phyloP scores from a whole-genome alignment of 164 flowering plant species.

The Stephania japonica region DNA sequence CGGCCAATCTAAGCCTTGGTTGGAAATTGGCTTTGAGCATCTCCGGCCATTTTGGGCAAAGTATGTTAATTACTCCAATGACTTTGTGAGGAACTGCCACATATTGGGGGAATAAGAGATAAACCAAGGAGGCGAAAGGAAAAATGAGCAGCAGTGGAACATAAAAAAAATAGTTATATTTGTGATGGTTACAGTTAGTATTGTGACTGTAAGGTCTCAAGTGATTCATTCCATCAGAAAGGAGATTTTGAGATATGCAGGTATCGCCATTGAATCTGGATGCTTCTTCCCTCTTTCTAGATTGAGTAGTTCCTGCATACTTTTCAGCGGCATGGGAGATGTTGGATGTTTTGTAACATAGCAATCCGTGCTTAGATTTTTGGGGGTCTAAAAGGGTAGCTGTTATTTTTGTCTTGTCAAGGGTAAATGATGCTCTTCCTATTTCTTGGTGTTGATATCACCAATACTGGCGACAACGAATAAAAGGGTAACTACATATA shows the following conservation, averaged over 20 bases:
- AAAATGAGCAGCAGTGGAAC: constrained; percentile 1
- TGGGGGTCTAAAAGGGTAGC: constrained; percentile 16
- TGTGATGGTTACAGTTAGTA: constrained; percentile 16
- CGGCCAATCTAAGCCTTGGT: constrained; percentile 97
- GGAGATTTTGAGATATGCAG: constrained; percentile 11
- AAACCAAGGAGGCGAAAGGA: constrained; percentile 14
- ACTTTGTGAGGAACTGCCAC: constrained; percentile 84
- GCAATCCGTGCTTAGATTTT: constrained; percentile 21
- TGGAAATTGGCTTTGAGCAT: constrained; percentile 85
- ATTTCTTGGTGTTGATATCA: constrained; percentile 12
- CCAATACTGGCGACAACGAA: constrained; percentile 7
- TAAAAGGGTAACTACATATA: constrained; percentile 14
- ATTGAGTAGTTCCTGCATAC: constrained; percentile 15
- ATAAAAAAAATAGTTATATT: constrained; percentile 5
- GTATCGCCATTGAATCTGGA: constrained; percentile 7
- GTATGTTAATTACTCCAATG: constrained; percentile 86
- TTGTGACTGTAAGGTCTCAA: constrained; percentile 5
- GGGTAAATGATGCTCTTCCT: constrained; percentile 14
- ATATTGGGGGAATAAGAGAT: constrained; percentile 58
- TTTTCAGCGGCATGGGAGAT: constrained; percentile 15
- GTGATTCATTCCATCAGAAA: constrained; percentile 13
- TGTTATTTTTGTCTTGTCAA: constrained; percentile 14
- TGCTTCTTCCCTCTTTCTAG: constrained; percentile 9
- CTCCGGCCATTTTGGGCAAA: constrained; percentile 96
- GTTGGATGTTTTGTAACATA: constrained; percentile 31